Evolutionary conservation across 1,284 basidiomycete genomes (phyloP).

Genomic region (Pseudozyma thailandica): DNA sequence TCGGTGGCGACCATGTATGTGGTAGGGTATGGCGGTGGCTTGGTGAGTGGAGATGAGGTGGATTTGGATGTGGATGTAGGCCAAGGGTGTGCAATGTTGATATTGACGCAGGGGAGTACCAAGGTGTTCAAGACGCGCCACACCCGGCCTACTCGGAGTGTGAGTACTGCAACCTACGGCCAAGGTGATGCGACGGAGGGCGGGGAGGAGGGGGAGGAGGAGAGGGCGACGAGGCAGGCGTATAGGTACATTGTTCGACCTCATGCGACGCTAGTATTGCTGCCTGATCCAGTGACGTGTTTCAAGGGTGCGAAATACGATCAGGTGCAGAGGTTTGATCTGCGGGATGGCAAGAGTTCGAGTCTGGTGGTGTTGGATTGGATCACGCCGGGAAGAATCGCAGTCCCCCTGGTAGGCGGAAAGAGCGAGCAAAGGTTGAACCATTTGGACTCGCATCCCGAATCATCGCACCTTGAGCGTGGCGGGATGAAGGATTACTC

Average conservation of each 20-base stretch:
- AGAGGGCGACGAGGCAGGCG: slow-evolving; percentile 31
- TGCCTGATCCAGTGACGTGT: slow-evolving; percentile 65
- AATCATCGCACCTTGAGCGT: neutral
- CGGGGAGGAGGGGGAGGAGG: neutral
- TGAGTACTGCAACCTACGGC: slow-evolving; percentile 15
- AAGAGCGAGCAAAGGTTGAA: neutral
- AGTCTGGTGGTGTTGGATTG: slow-evolving; percentile 63
- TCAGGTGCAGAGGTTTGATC: slow-evolving; percentile 62
- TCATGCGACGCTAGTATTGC: slow-evolving; percentile 51
- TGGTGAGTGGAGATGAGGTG: slow-evolving; percentile 86
- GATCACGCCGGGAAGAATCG: slow-evolving; percentile 62
- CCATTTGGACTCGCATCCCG: slow-evolving; percentile 22
- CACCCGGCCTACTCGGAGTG: slow-evolving; percentile 6
- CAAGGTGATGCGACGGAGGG: neutral
- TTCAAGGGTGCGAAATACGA: slow-evolving; percentile 56
- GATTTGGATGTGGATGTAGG: slow-evolving; percentile 76
- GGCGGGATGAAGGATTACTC: slow-evolving; percentile 11
- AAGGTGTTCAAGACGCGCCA: slow-evolving; percentile 62
- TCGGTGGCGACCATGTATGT: slow-evolving; percentile 80
- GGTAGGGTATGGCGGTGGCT: slow-evolving; percentile 89
- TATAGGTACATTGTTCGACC: slow-evolving; percentile 52
- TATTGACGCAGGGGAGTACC: slow-evolving; percentile 81
- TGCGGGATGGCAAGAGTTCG: slow-evolving; percentile 38
- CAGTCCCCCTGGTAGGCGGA: slow-evolving; percentile 3
- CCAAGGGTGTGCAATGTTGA: slow-evolving; percentile 73